These are phyloP conservation scores for Monilinia polystroma DNA, from an alignment of 2,329 filamentous ascomycete species.

Conservation along the genomic window DNA sequence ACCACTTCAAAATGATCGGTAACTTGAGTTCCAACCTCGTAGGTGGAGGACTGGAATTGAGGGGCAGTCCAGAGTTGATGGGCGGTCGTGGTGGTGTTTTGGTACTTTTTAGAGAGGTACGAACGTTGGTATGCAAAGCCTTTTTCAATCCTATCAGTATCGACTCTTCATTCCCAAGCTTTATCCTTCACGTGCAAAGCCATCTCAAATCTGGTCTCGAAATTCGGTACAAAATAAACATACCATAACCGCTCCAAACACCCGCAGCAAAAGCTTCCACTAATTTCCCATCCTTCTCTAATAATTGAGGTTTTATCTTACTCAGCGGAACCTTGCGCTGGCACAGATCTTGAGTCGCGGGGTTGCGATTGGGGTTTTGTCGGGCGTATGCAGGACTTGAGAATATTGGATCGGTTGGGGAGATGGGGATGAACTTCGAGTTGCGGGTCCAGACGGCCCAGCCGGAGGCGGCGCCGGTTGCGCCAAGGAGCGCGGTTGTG, in stretches of 20 bases:
- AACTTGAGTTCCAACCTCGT: constrained; percentile 62
- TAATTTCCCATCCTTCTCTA: constrained; percentile 66
- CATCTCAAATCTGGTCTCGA: not conserved
- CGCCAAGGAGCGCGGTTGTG: constrained; percentile 30
- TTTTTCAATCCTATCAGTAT: constrained; percentile 23
- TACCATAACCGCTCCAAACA: constrained; percentile 48
- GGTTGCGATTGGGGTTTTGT: constrained; percentile 63
- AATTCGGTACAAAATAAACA: constrained; percentile 33
- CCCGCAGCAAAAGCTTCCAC: constrained; percentile 37
- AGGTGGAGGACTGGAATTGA: constrained; percentile 55
- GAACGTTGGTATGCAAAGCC: constrained; percentile 57
- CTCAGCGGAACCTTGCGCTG: constrained; percentile 60
- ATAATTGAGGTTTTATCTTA: constrained; percentile 63
- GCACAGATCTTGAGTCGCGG: constrained; percentile 62
- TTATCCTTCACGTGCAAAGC: not conserved
- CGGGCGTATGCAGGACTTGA: constrained; percentile 54
- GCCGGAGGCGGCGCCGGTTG: constrained; percentile 28
- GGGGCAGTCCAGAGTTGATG: constrained; percentile 60
- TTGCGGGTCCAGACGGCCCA: constrained; percentile 33
- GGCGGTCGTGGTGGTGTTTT: constrained; percentile 51
- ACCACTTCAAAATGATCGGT: constrained; percentile 73
- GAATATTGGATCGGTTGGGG: constrained; percentile 61
- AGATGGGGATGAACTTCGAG: constrained; percentile 50
- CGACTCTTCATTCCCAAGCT: not conserved
- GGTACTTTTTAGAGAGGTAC: constrained; percentile 59